Conservation (phyloP, 2,329 filamentous ascomycete genomes). For the Dryadomyces sulphureus region DNA sequence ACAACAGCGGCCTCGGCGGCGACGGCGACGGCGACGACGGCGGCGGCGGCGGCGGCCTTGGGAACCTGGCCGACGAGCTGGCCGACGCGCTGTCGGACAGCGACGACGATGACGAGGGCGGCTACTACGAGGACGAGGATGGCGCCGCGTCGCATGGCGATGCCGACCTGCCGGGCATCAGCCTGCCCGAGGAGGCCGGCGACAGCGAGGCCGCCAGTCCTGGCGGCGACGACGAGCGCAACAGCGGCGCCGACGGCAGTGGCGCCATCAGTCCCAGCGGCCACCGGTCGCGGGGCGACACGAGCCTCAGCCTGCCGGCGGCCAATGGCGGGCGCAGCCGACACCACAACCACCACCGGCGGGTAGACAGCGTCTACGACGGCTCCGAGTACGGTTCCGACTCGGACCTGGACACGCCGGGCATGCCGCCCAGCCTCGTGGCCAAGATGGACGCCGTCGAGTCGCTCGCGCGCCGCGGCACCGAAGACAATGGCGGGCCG, state of each 20-base stretch:
- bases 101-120: constrained; percentile 35
- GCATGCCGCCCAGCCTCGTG: constrained; percentile 51
- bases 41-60: constrained; percentile 32
- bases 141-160: neutral
- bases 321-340: constrained; percentile 12
- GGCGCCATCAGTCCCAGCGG: neutral
- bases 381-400: constrained; percentile 63
- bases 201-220: constrained; percentile 10
- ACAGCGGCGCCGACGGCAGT: constrained; percentile 12
- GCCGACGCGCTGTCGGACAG: constrained; percentile 57
- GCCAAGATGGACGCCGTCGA: constrained; percentile 60
- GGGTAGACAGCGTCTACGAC: constrained; percentile 47
- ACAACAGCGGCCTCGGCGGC: constrained; percentile 7
- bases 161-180: constrained; percentile 19
- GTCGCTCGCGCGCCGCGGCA: constrained; percentile 49
- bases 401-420: constrained; percentile 53
- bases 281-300: constrained; percentile 12
- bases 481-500: constrained; percentile 49
- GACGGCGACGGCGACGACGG: neutral
- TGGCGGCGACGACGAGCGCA: constrained; percentile 12
- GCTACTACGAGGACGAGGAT: constrained; percentile 25
- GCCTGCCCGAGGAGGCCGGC: constrained; percentile 14
- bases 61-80: constrained; percentile 69
- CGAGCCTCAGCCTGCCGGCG: constrained; percentile 29
- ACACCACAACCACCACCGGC: constrained; percentile 26